phyloP scores from a whole-genome alignment of 768 basidiomycete genomes.

The Collybiopsis luxurians region DNA sequence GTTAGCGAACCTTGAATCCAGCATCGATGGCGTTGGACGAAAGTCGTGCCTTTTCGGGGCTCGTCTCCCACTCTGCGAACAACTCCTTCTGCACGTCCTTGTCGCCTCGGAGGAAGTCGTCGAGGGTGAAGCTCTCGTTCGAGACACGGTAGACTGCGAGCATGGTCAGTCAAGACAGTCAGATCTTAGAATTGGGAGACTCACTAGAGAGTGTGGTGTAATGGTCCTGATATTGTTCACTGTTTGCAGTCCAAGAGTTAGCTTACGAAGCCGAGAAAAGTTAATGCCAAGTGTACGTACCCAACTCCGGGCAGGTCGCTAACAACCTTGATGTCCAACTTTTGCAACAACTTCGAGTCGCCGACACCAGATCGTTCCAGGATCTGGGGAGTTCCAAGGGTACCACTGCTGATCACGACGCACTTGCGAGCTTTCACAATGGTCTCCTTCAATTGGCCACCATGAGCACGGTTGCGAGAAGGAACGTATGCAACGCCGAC shows the following conservation, averaged over 20 bases:
- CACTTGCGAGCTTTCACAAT: slow-evolving; percentile 65
- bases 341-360: slow-evolving; percentile 47
- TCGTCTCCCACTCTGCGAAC: slow-evolving; percentile 63
- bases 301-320: slow-evolving; percentile 72
- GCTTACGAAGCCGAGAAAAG: too few relatives aligned
- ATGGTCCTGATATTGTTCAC: slow-evolving; percentile 73
- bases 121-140: slow-evolving; percentile 58
- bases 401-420: slow-evolving; percentile 65
- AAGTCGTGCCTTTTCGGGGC: slow-evolving; percentile 65
- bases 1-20: slow-evolving; percentile 56
- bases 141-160: slow-evolving; percentile 69
- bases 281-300: slow-evolving; percentile 27
- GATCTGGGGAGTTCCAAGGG: slow-evolving; percentile 71
- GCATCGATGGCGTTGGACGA: slow-evolving; percentile 74
- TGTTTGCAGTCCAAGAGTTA: slow-evolving; percentile 17
- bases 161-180: too few relatives aligned
- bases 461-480: slow-evolving; percentile 54
- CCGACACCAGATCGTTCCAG: slow-evolving; percentile 74
- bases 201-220: slow-evolving; percentile 66
- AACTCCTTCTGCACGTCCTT: slow-evolving; percentile 56
- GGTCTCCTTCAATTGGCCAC: slow-evolving; percentile 52
- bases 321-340: slow-evolving; percentile 58
- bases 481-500: slow-evolving; percentile 72
- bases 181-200: too few relatives aligned
- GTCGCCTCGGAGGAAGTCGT: slow-evolving; percentile 71